A percentile compares a stretch with the other conserved stretches of the same genome.
Conservation (phyloP, 2,329 filamentous ascomycete genomes). For the Clonostachys sp. region DNA sequence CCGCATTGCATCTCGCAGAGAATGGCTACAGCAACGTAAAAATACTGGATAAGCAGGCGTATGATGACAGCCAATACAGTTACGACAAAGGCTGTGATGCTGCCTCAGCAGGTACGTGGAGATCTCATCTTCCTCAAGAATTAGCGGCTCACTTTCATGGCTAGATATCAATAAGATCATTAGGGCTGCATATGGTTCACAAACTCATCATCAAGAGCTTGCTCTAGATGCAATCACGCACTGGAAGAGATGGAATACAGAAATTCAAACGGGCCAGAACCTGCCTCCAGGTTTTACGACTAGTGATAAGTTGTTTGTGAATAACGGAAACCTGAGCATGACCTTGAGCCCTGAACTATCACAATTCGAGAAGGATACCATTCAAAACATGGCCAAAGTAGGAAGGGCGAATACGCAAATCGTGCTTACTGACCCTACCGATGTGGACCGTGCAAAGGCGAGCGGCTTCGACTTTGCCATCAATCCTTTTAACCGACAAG, state of each 20-base stretch:
- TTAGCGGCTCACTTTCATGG: neutral
- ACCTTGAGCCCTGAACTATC: conserved; percentile 14
- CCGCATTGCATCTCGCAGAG: conserved; percentile 20
- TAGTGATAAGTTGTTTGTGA: conserved; percentile 27
- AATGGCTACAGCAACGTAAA: conserved; percentile 40
- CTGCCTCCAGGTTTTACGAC: conserved; percentile 28
- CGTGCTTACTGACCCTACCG: conserved; percentile 15
- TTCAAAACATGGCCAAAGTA: conserved; percentile 24
- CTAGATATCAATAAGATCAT: conserved; percentile 31
- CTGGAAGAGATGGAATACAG: conserved; percentile 40
- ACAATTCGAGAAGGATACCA: conserved; percentile 25
- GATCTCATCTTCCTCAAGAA: neutral
- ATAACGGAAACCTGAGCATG: conserved; percentile 25
- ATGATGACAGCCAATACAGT: conserved; percentile 31
- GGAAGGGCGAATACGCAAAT: conserved; percentile 27
- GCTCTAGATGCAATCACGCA: conserved; percentile 30
- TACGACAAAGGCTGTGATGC: conserved; percentile 33
- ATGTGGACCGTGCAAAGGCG: conserved; percentile 9
- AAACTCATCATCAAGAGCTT: conserved; percentile 40
- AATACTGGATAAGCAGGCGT: conserved; percentile 40
- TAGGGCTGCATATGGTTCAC: conserved; percentile 29
- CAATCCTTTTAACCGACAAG: neutral
- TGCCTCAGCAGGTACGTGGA: conserved; percentile 29
- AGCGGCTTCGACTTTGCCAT: too few relatives aligned
- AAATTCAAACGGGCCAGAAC: conserved; percentile 19